A percentile compares a stretch with the other conserved stretches of the same genome.
These are phyloP conservation scores for Camellia lanceoleosa DNA, from an alignment of 148 eudicot species.

Conservation along the genomic window DNA sequence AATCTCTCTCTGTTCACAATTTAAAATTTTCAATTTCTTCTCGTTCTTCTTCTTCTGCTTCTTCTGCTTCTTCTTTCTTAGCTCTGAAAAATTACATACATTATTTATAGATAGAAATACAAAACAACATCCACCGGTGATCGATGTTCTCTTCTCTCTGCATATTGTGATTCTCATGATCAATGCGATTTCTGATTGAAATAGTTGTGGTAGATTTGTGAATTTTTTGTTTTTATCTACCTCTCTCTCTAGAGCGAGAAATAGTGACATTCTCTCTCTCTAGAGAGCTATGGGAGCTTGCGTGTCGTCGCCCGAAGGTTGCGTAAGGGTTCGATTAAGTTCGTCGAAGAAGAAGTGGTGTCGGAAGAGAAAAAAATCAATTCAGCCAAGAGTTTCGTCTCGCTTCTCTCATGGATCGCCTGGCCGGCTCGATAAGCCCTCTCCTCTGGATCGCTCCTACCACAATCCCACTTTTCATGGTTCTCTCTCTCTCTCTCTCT, in stretches of 20 bases:
- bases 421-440: conserved; percentile 19
- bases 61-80: not conserved
- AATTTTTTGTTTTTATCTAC: no score
- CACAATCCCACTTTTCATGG: conserved; percentile 60
- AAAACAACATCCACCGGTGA: not conserved
- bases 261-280: not conserved
- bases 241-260: no score
- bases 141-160: not conserved
- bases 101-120: not conserved
- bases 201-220: not conserved
- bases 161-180: not conserved
- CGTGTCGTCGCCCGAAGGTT: conserved; percentile 59
- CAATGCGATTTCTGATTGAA: not conserved
- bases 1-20: no score
- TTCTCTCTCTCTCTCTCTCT: conserved; percentile 19
- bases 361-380: conserved; percentile 32
- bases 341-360: conserved; percentile 29
- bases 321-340: conserved; percentile 41
- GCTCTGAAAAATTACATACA: not conserved
- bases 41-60: no score
- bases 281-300: conserved; percentile 62
- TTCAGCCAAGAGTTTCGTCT: conserved; percentile 44
- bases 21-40: no score
- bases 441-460: conserved; percentile 39
- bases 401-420: conserved; percentile 38